phyloP scores from a whole-genome alignment of 208 protist genomes.

The Crithidia sp. region DNA sequence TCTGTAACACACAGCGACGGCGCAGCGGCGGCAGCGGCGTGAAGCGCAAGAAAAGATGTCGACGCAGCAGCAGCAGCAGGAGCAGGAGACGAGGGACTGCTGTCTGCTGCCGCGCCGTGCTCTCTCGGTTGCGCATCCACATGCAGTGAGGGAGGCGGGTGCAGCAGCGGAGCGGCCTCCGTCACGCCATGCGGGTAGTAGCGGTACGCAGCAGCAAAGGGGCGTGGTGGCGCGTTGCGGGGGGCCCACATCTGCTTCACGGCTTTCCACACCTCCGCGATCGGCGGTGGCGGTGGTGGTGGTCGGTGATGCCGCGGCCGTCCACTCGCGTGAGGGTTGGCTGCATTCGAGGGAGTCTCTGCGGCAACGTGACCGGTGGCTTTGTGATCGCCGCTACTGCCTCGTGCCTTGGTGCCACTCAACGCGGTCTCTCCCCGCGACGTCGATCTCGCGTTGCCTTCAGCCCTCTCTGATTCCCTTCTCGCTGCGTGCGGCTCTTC shows the following conservation, averaged over 20 bases:
- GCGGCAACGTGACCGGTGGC: too few species aligned
- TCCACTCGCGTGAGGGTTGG: too few species aligned
- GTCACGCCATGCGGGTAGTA: conserved; percentile 2
- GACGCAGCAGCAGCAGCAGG: not conserved
- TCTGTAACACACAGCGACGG: conserved; percentile 27
- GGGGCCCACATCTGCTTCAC: conserved; percentile 33
- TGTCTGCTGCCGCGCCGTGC: too few species aligned
- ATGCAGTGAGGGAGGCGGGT: not conserved
- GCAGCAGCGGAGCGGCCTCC: not conserved
- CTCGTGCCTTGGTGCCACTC: too few species aligned
- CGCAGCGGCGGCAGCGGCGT: not conserved
- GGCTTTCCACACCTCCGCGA: conserved; percentile 16
- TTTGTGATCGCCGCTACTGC: too few species aligned
- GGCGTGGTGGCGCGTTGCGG: not conserved
- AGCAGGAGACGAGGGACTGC: too few species aligned
- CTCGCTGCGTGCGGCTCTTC: too few species aligned
- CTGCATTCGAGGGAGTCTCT: too few species aligned
- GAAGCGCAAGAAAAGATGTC: too few species aligned
- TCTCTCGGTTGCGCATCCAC: not conserved
- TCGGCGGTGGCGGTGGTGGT: not conserved
- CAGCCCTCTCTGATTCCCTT: too few species aligned
- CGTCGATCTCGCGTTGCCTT: too few species aligned
- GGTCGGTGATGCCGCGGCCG: not conserved
- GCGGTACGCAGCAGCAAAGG: conserved; percentile 24
- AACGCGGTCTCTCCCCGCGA: too few species aligned